Base-by-base conservation (phyloP, 768 basidiomycete genomes). In the Mycena metata region DNA sequence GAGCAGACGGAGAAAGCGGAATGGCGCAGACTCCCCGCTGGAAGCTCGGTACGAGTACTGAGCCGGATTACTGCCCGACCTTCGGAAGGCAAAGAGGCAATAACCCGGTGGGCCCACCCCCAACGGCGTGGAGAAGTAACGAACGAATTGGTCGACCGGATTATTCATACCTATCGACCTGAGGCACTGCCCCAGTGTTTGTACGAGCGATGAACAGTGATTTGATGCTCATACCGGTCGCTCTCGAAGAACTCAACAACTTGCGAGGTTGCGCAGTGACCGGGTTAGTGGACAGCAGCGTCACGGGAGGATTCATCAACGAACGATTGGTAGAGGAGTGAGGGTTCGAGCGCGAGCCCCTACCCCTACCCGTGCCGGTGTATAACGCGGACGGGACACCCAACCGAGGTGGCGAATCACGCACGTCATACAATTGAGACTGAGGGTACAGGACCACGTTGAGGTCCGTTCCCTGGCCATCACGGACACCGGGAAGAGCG, bases 11-110 rank as follows among this genome's bases (percentile, higher is more conserved):
- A 41, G 43, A 60, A 60, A 33, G 58, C 58, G 58, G 58, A 24
- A 33, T 60, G 58, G 58, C 39, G 24, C 26, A 43, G 41, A 60
- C 58, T 60, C 21, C 58, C 43, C 15, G 24, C n/a, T 7, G 41
- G 24, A 10, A 60, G 58, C 30, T n/a, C 42, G 4, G n/a, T 24
- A 46, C 23, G 21, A 16, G 21, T 30, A 2, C 16, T 60, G 13
- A 21, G 3, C 15, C 4, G 43, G 24, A 3, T 60, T 2, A 4
- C 15, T 2, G 58, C 19, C 8, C n/a, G 24, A 46, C 58, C 58
- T 3, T 15, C 15, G 13, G 42, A 43, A 7, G 43, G 17, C 2
- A n/a, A 7, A 36, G 7, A 12, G 24, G 17, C 11, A 9, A 23
- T 60, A n/a, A 19, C 10, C 12, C 17, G 23, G 4, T 60, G 58